A percentile compares a stretch with the other conserved stretches of the same genome.
Evolutionary conservation across 1,284 basidiomycete species (phyloP).

Genomic region (Polyporus tsugae): DNA sequence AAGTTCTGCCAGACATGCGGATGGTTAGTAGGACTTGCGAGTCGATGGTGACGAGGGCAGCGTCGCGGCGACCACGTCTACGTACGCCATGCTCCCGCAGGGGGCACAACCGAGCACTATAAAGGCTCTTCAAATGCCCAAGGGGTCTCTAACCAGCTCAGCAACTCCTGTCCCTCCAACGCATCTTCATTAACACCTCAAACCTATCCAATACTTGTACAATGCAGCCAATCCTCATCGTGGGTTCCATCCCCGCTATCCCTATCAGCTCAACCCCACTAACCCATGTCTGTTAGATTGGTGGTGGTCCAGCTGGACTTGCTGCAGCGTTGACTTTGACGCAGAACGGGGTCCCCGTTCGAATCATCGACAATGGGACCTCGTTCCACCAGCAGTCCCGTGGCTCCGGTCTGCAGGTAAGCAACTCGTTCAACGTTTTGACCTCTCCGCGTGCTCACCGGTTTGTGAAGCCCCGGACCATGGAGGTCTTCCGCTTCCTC

Average conservation of each 20-base stretch:
- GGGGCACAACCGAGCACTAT: neutral
- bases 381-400: conserved; percentile 38
- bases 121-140: neutral
- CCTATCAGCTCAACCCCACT: neutral
- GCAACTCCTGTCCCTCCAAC: too few relatives aligned
- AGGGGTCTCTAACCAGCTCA: too few relatives aligned
- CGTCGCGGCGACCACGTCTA: neutral
- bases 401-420: conserved; percentile 40
- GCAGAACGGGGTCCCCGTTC: conserved; percentile 41
- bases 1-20: too few relatives aligned
- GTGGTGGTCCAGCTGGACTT: conserved; percentile 39
- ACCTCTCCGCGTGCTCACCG: neutral
- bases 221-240: conserved; percentile 6
- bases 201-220: neutral
- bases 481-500: conserved; percentile 35
- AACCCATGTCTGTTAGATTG: conserved; percentile 28
- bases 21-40: too few relatives aligned
- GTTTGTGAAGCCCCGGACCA: conserved; percentile 30
- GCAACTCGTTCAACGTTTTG: neutral
- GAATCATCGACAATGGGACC: conserved; percentile 45
- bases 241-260: neutral
- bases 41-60: neutral
- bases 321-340: conserved; percentile 36
- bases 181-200: neutral
- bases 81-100: too few relatives aligned